phyloP scores from a whole-genome alignment of 345 rosid genomes.

The Nephelium lappaceum region DNA sequence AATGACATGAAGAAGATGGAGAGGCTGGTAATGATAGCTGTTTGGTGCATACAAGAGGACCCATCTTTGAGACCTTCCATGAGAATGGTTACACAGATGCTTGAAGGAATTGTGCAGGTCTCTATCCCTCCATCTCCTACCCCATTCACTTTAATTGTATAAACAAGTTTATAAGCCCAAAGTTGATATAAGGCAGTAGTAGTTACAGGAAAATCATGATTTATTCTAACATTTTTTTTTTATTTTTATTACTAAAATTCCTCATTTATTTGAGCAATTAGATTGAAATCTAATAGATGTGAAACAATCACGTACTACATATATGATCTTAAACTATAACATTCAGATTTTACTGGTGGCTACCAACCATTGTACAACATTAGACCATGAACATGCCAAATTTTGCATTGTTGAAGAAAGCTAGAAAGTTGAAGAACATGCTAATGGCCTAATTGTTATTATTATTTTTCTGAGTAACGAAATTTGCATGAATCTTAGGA shows the following conservation, averaged over 20 bases:
- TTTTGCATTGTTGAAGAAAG: background rate
- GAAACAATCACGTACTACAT: too few relatives aligned
- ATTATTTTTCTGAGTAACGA: background rate
- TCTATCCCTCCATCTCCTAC: conserved; percentile 23
- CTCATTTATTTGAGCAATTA: too few relatives aligned
- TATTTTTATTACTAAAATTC: too few relatives aligned
- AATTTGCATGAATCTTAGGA: background rate
- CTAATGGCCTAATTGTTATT: background rate
- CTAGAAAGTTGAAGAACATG: background rate
- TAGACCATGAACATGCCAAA: background rate
- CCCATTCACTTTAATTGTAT: conserved; percentile 11
- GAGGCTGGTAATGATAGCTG: conserved; percentile 29
- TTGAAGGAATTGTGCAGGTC: conserved; percentile 28
- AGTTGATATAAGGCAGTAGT: too few relatives aligned
- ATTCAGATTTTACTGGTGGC: too few relatives aligned
- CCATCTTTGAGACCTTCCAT: conserved; percentile 27
- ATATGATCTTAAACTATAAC: too few relatives aligned
- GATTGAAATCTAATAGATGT: too few relatives aligned
- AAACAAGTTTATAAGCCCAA: too few relatives aligned
- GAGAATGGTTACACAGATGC: conserved; percentile 23
- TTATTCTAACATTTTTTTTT: too few relatives aligned
- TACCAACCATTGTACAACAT: too few relatives aligned
- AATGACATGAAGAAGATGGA: conserved; percentile 23
- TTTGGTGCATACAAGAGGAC: conserved; percentile 35
- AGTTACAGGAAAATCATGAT: too few relatives aligned